Evolutionary conservation across 345 rosid species (phyloP), one percentile per base, ranked within the genome.

Genomic region (Erucastrum elatum): DNA sequence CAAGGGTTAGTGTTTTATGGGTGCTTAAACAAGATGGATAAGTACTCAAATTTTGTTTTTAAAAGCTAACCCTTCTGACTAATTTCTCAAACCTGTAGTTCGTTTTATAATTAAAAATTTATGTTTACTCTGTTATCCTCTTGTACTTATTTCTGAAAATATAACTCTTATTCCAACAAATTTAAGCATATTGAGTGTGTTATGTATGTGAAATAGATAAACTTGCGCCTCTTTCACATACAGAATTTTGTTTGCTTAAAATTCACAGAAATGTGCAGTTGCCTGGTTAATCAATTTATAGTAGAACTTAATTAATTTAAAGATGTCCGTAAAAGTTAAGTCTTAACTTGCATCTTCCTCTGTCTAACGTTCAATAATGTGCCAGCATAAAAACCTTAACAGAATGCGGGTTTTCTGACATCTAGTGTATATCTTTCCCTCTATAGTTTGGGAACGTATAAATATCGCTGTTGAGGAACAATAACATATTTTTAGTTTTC

Each of bases 1-100:
- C 11, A 68, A 73, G 82, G 83, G 79, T 80, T 75, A 69, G 83
- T 7, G 66, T 75, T 80, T 72, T 74, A 80, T 64, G 83, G 83
- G 80, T 70, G 41, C 72, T 64, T 21, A 15, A 69, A 26, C 27
- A 64, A 13, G 46, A 56, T 55, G 58, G 53, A 70, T 39, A 46
- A 64, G 76, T 75, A 15, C 68, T 80, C 83, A 75, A 70, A 70
- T 80, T 80, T 80, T 80, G 76, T 75, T 55, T 63, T 63, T 46
- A 41, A 30, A 69, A 56, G 31, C 76, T 75, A 70, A 80, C 64
- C 80, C 79, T 70, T 75, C 30, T 75, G 76, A 75, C 79, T 80
- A 46, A 13, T 75, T 64, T 79, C 72, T 33, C 56, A 30, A 70
- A 33, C 44, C 26, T 80, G 76, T 70, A 80, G 60, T 64, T 80